Conservation (phyloP, 495 filamentous ascomycete genomes). For the Penicillium steckii region DNA sequence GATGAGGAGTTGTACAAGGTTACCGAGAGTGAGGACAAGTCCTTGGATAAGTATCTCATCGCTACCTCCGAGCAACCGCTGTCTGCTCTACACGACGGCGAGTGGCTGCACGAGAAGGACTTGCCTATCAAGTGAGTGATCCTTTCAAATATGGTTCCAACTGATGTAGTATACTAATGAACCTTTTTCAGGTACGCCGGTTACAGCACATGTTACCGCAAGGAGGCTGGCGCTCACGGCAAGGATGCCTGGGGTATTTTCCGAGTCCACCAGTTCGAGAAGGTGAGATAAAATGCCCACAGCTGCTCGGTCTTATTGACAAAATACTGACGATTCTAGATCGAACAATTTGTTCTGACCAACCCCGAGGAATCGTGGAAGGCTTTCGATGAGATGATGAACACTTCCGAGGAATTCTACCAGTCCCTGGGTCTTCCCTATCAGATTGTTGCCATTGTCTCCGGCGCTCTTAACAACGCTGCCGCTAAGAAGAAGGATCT, state of each 20-base stretch:
- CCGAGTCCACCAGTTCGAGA: constrained; percentile 98
- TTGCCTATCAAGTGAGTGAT: constrained; percentile 79
- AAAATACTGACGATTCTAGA: constrained; percentile 33
- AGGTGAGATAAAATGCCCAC: constrained; percentile 46
- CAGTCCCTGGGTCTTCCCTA: constrained; percentile 85
- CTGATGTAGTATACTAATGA: too few relatives aligned
- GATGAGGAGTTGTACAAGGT: constrained; percentile 99
- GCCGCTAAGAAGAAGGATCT: constrained; percentile 95
- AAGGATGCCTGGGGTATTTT: constrained; percentile 98
- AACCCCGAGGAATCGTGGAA: constrained; percentile 96
- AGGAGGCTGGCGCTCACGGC: constrained; percentile 89
- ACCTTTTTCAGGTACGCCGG: constrained; percentile 69
- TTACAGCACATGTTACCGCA: constrained; percentile 90
- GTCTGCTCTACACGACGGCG: constrained; percentile 85
- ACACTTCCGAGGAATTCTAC: constrained; percentile 90
- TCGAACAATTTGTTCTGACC: constrained; percentile 92
- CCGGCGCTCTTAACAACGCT: constrained; percentile 90
- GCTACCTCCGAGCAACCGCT: constrained; percentile 96
- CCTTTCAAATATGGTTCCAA: constrained; percentile 7
- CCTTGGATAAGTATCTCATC: constrained; percentile 95
- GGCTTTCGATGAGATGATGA: constrained; percentile 89
- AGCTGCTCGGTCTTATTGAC: constrained; percentile 6
- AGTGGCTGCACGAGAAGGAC: constrained; percentile 85
- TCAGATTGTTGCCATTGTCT: constrained; percentile 88
- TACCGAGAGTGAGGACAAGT: constrained; percentile 69